Base-by-base conservation (phyloP, 2,329 filamentous ascomycete species). In the Acrocalymma vagum region DNA sequence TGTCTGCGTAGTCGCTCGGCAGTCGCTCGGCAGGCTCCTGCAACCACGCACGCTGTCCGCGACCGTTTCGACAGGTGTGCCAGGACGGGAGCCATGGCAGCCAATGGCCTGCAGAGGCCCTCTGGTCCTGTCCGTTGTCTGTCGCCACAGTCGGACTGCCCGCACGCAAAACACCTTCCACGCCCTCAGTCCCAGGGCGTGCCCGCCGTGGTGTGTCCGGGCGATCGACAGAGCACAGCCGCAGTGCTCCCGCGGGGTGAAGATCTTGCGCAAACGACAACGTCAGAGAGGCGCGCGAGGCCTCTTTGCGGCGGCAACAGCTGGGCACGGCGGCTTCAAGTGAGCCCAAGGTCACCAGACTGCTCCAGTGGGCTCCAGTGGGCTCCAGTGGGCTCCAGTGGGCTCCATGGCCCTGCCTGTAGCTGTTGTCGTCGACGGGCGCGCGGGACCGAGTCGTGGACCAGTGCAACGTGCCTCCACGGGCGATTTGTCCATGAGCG, bases 151-250 rank as follows among this genome's bases (percentile, higher is more conserved):
- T 55, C 58, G 58, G 58, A 30, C 39, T 55, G 54, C 42, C 58
- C 58, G 58, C 50, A 36, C 37, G 21, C 8, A 13, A 14, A 14
- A 17, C 10, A n/a, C n/a, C n/a, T n/a, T n/a, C n/a, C n/a, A n/a
- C n/a, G n/a, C n/a, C n/a, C n/a, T n/a, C n/a, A n/a, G n/a, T n/a
- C n/a, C n/a, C n/a, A 15, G 29, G 29, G 16, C 27, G 16, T 13
- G 28, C 17, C 30, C 18, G 32, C 32, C 30, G 26, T 28, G 25
- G 28, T 28, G 24, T 13, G 29, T 33, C 13, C 21, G 35, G 45
- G 18, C n/a, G 53, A 61, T 59, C 55, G 53, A 56, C 55, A 57
- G 25, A 46, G 55, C 57, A 60, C 55, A 55, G 54, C 55, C 55
- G 48, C 55, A 43, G 32, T 26, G 21, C 25, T 37, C 32, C 40